These are phyloP conservation scores for Corrigiola litoralis DNA, from an alignment of 179 eudicot species.

Conservation along the genomic window DNA sequence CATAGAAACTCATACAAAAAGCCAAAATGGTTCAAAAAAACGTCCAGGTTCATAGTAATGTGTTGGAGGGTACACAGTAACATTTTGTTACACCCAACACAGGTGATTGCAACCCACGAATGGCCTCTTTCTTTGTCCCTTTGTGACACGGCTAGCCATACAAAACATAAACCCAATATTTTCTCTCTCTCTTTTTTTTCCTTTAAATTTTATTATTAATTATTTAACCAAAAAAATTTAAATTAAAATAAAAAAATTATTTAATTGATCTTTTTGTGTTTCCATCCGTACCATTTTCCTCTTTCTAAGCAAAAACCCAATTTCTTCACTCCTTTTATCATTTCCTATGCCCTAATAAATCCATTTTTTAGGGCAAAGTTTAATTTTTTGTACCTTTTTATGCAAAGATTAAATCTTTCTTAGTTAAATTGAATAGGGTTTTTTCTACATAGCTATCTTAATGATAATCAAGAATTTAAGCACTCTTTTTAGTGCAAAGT, in stretches of 20 bases:
- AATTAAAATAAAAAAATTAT: no score
- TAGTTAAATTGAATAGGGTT: no score
- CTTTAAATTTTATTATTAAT: neutral
- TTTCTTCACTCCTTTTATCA: conserved; percentile 10
- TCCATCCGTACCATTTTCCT: conserved; percentile 1
- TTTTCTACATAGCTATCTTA: no score
- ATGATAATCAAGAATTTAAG: no score
- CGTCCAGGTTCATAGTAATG: conserved; percentile 23
- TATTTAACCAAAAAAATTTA: no score
- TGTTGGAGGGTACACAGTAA: neutral
- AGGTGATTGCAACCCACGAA: neutral
- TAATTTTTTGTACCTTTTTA: neutral
- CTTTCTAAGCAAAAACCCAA: conserved; percentile 10
- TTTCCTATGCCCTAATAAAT: neutral
- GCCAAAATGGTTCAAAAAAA: neutral
- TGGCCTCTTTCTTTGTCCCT: neutral
- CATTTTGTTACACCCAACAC: neutral
- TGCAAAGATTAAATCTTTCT: neutral
- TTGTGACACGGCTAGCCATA: neutral
- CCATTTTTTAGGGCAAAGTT: neutral
- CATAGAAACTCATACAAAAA: neutral
- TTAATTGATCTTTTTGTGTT: neutral
- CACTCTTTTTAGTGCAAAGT: no score
- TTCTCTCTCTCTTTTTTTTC: neutral
- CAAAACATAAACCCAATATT: neutral